Base-by-base conservation (phyloP, 805 yeast species). In the Kodamaea nitidulidarum region DNA sequence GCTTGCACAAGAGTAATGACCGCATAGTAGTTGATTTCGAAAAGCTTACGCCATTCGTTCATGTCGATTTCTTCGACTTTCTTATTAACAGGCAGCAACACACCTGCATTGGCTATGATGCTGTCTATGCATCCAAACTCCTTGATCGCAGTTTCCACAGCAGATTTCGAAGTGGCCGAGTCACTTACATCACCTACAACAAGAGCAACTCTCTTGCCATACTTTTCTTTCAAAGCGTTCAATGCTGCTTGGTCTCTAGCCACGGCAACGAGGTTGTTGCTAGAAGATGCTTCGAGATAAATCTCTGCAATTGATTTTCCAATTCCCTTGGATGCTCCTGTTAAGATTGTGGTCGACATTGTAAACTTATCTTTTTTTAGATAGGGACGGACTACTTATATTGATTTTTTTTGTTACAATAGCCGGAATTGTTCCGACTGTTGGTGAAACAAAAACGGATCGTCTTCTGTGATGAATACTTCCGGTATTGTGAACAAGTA, bases 101-200 rank as follows among this genome's bases (percentile, higher is more conserved):
- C 78, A 4, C 95, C 95, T 1, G 95, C 95, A 58, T 87, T 86
- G 25, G 86, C 81, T 30, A 87, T 70, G 12, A 85, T 52, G 0
- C 85, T 72, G 54, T 84, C 78, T 28, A 88, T 61, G 14, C 59
- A 59, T 1, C 88, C 87, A 53, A 74, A 80, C 36, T 63, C 65
- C 4, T 52, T 47, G 5, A 76, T 50, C 1, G 86, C 76, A 12
- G 58, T 36, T 0, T 61, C 55, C 9, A 84, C 62, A 1, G 80
- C 67, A 4, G 54, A 44, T 2, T 54, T 44, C 4, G 68, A 49
- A 2, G 68, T 60, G 1, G 46, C 43, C 2, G 61, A 58, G 11
- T 75, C 70, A 0, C 81, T 56, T 4, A 87, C 71, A 54, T 87
- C 93, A 0, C 86, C 88, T 3, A 61, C 63, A 35, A 81, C 67